Conservation (phyloP, 306 rosid species). For the Citrullus mucosospermus region DNA sequence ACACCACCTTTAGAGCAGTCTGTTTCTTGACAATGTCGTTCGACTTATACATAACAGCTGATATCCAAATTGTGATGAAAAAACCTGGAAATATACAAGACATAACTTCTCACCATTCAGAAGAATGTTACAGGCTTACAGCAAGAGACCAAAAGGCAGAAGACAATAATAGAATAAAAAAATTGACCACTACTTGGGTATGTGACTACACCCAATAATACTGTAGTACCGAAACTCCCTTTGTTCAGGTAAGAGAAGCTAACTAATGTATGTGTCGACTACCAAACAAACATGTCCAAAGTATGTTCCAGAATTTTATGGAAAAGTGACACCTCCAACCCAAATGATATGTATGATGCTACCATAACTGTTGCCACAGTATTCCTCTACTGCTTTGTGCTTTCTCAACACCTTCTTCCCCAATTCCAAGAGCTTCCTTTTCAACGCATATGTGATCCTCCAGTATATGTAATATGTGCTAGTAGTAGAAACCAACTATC, state of each 20-base stretch:
- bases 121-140: not conserved
- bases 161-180: not conserved
- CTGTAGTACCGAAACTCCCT: not conserved
- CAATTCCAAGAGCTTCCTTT: not conserved
- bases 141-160: not conserved
- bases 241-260: not conserved
- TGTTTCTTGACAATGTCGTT: constrained; percentile 79
- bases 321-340: constrained; percentile 1
- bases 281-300: not conserved
- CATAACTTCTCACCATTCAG: not conserved
- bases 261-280: not conserved
- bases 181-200: not conserved
- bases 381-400: not conserved
- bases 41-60: constrained; percentile 83
- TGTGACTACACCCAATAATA: not conserved
- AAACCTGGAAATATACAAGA: constrained; percentile 48
- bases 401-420: not conserved
- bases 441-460: not conserved
- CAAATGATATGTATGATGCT: not conserved
- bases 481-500: not conserved
- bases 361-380: not conserved
- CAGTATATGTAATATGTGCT: not conserved
- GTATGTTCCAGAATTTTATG: not conserved
- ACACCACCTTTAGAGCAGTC: constrained; percentile 77
- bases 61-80: constrained; percentile 65